phyloP scores from a whole-genome alignment of 2,329 filamentous ascomycete genomes.

The Lasiodiplodia citricola region DNA sequence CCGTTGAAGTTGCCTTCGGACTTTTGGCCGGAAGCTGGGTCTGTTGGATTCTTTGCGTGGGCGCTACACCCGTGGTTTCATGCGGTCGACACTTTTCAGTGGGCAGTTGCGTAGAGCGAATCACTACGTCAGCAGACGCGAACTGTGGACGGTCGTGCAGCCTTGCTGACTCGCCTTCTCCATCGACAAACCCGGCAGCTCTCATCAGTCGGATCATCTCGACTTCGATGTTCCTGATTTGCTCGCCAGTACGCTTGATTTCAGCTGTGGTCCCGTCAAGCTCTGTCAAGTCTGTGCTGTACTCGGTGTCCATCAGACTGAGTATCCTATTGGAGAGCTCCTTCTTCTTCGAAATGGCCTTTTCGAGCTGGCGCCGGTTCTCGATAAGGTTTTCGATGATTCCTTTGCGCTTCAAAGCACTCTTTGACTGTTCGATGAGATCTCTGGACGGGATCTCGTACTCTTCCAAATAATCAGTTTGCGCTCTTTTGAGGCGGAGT shows the following conservation, averaged over 20 bases:
- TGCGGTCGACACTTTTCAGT: background rate
- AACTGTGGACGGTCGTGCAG: background rate
- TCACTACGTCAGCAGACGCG: background rate
- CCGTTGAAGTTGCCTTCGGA: constrained; percentile 36
- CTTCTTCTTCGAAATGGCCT: constrained; percentile 3
- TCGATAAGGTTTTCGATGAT: constrained; percentile 3
- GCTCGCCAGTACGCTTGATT: constrained; percentile 35
- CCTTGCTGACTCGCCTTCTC: constrained; percentile 24
- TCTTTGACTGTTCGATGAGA: background rate
- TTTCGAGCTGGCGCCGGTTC: background rate
- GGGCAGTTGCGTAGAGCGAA: constrained; percentile 2
- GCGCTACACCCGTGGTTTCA: background rate
- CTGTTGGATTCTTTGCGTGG: constrained; percentile 41
- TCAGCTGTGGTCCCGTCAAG: constrained; percentile 35
- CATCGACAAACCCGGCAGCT: constrained; percentile 35
- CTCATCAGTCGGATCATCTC: constrained; percentile 38
- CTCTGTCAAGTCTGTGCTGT: constrained; percentile 29
- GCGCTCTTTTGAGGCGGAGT: background rate
- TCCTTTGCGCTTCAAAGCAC: background rate
- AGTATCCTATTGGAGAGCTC: constrained; percentile 12
- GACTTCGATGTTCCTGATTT: constrained; percentile 37
- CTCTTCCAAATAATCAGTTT: constrained; percentile 14
- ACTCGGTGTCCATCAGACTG: constrained; percentile 7
- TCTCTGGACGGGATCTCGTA: constrained; percentile 1
- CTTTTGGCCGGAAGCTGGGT: constrained; percentile 38